A percentile compares a stretch with the other conserved stretches of the same genome.
Conservation (phyloP, 805 yeast genomes). For the Candida dajiaensis region DNA sequence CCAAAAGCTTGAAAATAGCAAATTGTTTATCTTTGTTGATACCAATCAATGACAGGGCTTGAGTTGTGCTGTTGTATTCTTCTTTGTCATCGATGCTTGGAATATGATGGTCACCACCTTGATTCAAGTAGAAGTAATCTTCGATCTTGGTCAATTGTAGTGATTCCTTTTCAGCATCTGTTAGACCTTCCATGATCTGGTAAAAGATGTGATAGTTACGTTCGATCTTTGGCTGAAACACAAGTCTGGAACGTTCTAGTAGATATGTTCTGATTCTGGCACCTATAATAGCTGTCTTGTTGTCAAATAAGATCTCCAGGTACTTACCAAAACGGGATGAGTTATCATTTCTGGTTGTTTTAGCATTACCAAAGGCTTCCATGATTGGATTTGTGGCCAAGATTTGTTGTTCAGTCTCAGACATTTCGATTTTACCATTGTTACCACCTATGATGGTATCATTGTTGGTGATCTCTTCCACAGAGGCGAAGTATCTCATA, state of each 20-base stretch:
- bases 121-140: constrained; percentile 78
- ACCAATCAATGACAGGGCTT: constrained; percentile 78
- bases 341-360: constrained; percentile 94
- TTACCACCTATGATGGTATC: constrained; percentile 34
- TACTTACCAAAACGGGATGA: constrained; percentile 98
- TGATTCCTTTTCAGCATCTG: constrained; percentile 42
- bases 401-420: constrained; percentile 88
- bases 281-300: constrained; percentile 75
- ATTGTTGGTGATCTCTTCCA: constrained; percentile 46
- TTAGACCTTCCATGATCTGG: constrained; percentile 75
- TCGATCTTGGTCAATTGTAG: constrained; percentile 59
- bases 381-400: constrained; percentile 95
- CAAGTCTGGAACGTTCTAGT: constrained; percentile 89
- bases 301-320: constrained; percentile 81
- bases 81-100: constrained; percentile 75
- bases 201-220: constrained; percentile 94
- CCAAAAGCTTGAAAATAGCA: constrained; percentile 70
- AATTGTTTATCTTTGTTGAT: constrained; percentile 51
- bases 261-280: constrained; percentile 91
- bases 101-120: constrained; percentile 74
- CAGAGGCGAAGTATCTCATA: constrained; percentile 96
- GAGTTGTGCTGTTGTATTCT: constrained; percentile 71
- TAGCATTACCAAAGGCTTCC: constrained; percentile 98
- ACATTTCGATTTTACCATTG: constrained; percentile 54
- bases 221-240: constrained; percentile 86